These are phyloP conservation scores for Miscanthus sacchariflorus DNA, from an alignment of 202 grass and related monocot genomes.

Conservation along the genomic window DNA sequence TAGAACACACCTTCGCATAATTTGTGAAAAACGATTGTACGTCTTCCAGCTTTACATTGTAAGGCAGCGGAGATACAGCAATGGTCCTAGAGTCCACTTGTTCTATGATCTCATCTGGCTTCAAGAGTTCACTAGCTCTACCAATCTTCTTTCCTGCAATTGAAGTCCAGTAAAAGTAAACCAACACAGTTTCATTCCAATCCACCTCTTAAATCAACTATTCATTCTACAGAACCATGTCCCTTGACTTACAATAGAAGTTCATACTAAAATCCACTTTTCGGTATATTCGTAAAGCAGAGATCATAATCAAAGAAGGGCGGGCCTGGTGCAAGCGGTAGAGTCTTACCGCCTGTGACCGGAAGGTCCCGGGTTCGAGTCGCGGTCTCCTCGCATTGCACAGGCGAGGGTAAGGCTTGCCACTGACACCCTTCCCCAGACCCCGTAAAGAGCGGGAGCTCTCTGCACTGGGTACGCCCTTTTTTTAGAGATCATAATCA, in stretches of 20 bases:
- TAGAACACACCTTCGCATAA: conserved; percentile 59
- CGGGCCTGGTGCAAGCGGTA: too few species aligned
- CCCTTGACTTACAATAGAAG: background rate
- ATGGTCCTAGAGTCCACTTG: conserved; percentile 79
- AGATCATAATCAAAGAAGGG: background rate
- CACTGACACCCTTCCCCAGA: too few species aligned
- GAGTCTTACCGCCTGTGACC: too few species aligned
- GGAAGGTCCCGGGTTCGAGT: too few species aligned
- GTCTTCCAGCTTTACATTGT: conserved; percentile 83
- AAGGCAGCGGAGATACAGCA: conserved; percentile 80
- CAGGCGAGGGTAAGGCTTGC: too few species aligned
- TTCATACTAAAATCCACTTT: background rate
- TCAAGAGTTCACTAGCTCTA: conserved; percentile 58
- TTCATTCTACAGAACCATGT: background rate
- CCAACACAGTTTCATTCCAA: background rate
- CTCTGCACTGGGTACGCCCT: too few species aligned
- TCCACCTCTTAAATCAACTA: background rate
- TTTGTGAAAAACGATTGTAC: conserved; percentile 74
- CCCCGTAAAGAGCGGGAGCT: too few species aligned
- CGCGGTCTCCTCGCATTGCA: too few species aligned
- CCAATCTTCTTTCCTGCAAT: conserved; percentile 71
- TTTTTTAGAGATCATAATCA: background rate
- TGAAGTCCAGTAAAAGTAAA: background rate
- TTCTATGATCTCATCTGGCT: conserved; percentile 82
- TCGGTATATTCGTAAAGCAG: background rate